phyloP scores from a whole-genome alignment of 108 stramenopile genomes.

The Schizochytrium sp. region DNA sequence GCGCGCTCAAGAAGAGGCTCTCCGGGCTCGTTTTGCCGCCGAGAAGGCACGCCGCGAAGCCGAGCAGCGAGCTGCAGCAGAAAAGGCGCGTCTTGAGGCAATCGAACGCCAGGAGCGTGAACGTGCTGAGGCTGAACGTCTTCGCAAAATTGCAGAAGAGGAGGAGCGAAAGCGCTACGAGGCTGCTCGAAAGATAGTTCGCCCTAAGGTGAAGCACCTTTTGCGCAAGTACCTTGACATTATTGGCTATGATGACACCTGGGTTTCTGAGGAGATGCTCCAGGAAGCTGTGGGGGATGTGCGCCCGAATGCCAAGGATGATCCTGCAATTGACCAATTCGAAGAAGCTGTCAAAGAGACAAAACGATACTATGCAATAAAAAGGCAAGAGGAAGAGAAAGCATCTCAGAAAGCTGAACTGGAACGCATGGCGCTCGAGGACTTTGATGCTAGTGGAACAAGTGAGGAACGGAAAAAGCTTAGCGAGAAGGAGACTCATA shows the following conservation, averaged over 20 bases:
- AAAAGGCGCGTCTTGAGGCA: constrained; percentile 29
- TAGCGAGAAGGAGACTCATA: not conserved
- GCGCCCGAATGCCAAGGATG: not conserved
- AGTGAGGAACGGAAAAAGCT: constrained; percentile 43
- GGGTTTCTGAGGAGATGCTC: constrained; percentile 1
- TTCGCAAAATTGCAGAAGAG: not conserved
- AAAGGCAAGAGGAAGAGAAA: not conserved
- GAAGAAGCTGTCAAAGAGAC: not conserved
- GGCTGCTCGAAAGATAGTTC: not conserved
- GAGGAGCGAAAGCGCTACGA: constrained; percentile 2
- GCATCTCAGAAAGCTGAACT: not conserved
- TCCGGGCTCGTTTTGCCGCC: constrained; percentile 3
- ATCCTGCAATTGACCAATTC: not conserved
- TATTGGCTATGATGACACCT: constrained; percentile 15
- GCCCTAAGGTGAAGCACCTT: not conserved
- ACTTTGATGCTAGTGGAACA: not conserved
- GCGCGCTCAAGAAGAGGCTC: not conserved
- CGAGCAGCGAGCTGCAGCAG: not conserved
- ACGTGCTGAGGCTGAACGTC: constrained; percentile 21
- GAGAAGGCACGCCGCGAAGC: not conserved
- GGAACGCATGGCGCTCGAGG: constrained; percentile 1
- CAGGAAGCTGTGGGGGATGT: not conserved
- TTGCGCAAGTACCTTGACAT: constrained; percentile 8
- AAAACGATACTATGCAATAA: not conserved
- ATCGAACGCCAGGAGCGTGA: not conserved